Conservation (phyloP, 1,139 yeast genomes). For the Protomyces lactucae-debilis region DNA sequence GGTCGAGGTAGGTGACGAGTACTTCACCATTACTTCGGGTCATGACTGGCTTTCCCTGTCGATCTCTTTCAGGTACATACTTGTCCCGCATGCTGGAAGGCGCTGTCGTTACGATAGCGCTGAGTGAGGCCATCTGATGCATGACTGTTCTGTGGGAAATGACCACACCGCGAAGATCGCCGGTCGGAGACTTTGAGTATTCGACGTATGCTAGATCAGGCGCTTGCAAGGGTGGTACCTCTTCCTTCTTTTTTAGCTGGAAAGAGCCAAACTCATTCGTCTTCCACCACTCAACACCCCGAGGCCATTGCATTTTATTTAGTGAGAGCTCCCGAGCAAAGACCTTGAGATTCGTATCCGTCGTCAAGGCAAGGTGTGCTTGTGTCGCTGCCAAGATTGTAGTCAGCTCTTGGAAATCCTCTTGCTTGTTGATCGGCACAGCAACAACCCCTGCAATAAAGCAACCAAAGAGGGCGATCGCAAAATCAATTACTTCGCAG, state of each 20-base stretch:
- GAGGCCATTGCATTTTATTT: conserved; percentile 51
- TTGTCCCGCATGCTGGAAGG: conserved; percentile 40
- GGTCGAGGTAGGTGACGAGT: conserved; percentile 71
- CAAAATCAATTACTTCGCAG: conserved; percentile 77
- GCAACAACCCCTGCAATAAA: conserved; percentile 92
- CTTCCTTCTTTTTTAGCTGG: conserved; percentile 54
- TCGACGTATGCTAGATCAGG: conserved; percentile 90
- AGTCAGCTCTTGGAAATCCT: conserved; percentile 33
- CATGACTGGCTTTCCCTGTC: conserved; percentile 3
- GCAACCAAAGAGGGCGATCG: conserved; percentile 83
- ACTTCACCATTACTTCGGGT: conserved; percentile 25
- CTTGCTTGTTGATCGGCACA: conserved; percentile 55
- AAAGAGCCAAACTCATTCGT: conserved; percentile 82
- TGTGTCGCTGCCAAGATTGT: conserved; percentile 70
- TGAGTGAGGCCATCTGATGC: conserved; percentile 78
- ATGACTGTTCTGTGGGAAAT: conserved; percentile 80
- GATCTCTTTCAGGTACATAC: conserved; percentile 3
- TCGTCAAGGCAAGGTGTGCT: conserved; percentile 70
- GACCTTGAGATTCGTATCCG: conserved; percentile 69
- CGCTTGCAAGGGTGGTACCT: conserved; percentile 61
- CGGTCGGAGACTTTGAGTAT: conserved; percentile 82
- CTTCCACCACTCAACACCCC: conserved; percentile 66
- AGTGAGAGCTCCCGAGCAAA: conserved; percentile 55
- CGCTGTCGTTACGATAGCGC: conserved; percentile 51
- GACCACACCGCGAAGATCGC: conserved; percentile 89